Evolutionary conservation across 179 eudicot genomes (phyloP).

Genomic region (Pouteria campechiana): DNA sequence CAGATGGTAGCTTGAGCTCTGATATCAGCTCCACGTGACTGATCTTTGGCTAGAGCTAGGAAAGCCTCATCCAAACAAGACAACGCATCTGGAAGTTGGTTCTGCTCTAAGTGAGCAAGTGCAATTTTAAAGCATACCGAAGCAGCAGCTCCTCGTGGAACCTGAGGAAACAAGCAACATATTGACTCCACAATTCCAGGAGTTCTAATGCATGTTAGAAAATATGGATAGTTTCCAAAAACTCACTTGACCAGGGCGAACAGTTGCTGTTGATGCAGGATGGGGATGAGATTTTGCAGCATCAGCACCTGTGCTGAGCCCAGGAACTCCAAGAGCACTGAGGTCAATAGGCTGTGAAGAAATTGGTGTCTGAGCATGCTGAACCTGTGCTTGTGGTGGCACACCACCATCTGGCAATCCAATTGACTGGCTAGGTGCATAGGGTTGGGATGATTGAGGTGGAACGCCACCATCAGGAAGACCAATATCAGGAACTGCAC

Average conservation of each 20-base stretch:
- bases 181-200: too few relatives aligned
- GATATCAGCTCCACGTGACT: conserved; percentile 93
- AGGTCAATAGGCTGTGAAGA: conserved; percentile 88
- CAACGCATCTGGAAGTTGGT: conserved; percentile 93
- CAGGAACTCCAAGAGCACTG: conserved; percentile 73
- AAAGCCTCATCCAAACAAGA: conserved; percentile 99
- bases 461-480: conserved; percentile 68
- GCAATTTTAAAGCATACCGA: conserved; percentile 88
- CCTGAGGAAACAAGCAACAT: too few relatives aligned
- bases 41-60: conserved; percentile 95
- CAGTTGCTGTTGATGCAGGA: conserved; percentile 61
- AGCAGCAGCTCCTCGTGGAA: conserved; percentile 99
- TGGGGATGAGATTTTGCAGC: conserved; percentile 47
- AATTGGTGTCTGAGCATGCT: conserved; percentile 23
- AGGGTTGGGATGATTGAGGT: conserved; percentile 47
- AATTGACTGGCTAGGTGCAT: conserved; percentile 32
- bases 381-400: conserved; percentile 65
- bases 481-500: conserved; percentile 30
- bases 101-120: conserved; percentile 91
- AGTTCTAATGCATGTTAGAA: too few relatives aligned
- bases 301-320: conserved; percentile 33
- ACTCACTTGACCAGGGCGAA: conserved; percentile 91
- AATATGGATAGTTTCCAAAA: too few relatives aligned
- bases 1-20: conserved; percentile 97
- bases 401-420: conserved; percentile 94